Evolutionary conservation across 768 basidiomycete species (phyloP).

Genomic region (Calocera cornea): DNA sequence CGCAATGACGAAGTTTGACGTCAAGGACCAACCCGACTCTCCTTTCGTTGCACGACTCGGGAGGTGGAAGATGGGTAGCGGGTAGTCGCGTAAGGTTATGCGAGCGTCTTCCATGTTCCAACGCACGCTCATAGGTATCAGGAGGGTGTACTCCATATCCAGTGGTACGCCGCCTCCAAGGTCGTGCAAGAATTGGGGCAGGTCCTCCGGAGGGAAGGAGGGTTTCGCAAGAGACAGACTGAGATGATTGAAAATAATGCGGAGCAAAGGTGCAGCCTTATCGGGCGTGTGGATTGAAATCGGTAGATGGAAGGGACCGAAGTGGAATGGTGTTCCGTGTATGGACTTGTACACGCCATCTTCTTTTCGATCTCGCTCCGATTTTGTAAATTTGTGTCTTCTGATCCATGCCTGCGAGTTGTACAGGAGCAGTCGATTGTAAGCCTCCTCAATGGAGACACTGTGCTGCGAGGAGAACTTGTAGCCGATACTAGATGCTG

Average conservation of each 20-base stretch:
- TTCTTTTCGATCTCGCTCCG: constrained; percentile 35
- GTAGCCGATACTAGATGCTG: constrained; percentile 32
- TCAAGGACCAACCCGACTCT: constrained; percentile 47
- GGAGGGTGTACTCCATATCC: constrained; percentile 58
- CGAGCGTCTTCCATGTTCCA: constrained; percentile 50
- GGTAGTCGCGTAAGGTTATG: constrained; percentile 70
- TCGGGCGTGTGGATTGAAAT: constrained; percentile 25
- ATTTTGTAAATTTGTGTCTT: constrained; percentile 36
- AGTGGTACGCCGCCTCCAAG: constrained; percentile 56
- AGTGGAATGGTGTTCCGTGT: constrained; percentile 12
- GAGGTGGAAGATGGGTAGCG: constrained; percentile 68
- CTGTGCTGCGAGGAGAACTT: constrained; percentile 52
- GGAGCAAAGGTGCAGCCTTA: constrained; percentile 51
- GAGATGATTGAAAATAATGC: constrained; percentile 48
- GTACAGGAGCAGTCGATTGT: constrained; percentile 48
- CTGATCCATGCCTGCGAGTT: constrained; percentile 63
- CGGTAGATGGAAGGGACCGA: constrained; percentile 18
- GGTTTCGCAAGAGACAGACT: constrained; percentile 43
- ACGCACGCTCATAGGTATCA: constrained; percentile 69
- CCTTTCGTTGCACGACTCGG: constrained; percentile 34
- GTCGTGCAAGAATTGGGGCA: constrained; percentile 51
- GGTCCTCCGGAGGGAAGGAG: constrained; percentile 39
- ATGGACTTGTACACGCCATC: constrained; percentile 25
- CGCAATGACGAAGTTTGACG: constrained; percentile 63
- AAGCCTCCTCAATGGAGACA: constrained; percentile 58